Percentiles rank a stretch among this genome's conserved stretches.
Conservation (phyloP, 2,329 filamentous ascomycete genomes). For the Ophiosphaerella herpotricha region DNA sequence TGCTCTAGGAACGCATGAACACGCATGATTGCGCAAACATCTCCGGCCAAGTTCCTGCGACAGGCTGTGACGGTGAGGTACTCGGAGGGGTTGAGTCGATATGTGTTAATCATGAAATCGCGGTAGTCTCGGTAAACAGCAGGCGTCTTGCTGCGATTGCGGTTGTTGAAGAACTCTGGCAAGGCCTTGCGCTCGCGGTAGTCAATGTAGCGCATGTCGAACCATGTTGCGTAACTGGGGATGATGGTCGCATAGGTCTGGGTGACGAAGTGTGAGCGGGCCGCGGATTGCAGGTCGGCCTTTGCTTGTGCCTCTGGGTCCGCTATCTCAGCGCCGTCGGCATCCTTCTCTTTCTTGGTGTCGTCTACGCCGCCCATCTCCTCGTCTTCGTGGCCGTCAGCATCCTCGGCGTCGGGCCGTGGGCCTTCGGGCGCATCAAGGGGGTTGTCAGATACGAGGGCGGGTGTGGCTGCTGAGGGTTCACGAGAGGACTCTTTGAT, state of each 20-base stretch:
- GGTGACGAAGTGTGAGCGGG: constrained; percentile 86
- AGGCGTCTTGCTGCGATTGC: constrained; percentile 97
- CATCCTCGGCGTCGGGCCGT: constrained; percentile 61
- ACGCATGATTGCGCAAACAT: constrained; percentile 98
- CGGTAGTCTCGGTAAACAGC: constrained; percentile 98
- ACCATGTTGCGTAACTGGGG: constrained; percentile 98
- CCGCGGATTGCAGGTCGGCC: constrained; percentile 79
- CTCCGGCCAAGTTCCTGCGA: constrained; percentile 89
- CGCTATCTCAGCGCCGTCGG: constrained; percentile 31
- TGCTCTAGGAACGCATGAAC: constrained; percentile 98
- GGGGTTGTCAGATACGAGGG: constrained; percentile 64
- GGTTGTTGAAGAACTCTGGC: constrained; percentile 97
- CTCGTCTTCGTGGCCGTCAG: constrained; percentile 68
- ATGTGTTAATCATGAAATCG: constrained; percentile 99
- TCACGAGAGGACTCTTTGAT: constrained; percentile 56
- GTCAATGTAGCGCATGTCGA: constrained; percentile 94
- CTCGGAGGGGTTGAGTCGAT: constrained; percentile 91
- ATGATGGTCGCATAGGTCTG: constrained; percentile 96
- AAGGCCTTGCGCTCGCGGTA: constrained; percentile 91
- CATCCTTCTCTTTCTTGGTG: constrained; percentile 46
- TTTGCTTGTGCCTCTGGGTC: constrained; percentile 69
- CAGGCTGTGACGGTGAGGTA: constrained; percentile 98
- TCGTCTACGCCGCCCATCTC: constrained; percentile 60
- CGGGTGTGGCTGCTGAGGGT: constrained; percentile 62
- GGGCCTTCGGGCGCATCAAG: constrained; percentile 70